These are phyloP conservation scores for Basipetospora chlamydospora DNA, from an alignment of 2,329 filamentous ascomycete genomes.

Conservation along the genomic window DNA sequence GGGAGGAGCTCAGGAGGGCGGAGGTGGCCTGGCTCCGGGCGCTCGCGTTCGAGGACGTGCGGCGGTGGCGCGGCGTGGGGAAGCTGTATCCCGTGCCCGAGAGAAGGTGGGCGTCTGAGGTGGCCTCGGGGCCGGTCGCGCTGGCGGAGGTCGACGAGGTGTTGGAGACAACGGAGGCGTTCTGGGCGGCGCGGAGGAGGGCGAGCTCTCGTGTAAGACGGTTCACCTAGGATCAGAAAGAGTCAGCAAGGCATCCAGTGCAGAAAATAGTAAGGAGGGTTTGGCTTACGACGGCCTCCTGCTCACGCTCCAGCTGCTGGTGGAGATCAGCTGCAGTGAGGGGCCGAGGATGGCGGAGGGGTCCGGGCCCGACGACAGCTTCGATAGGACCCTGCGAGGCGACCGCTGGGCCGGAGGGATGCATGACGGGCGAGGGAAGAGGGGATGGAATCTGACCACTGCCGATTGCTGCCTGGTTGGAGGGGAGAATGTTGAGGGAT, in stretches of 20 bases:
- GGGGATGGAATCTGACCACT: conserved; percentile 13
- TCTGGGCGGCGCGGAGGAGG: conserved; percentile 58
- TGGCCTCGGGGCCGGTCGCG: conserved; percentile 32
- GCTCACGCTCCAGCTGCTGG: conserved; percentile 81
- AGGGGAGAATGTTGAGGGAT: conserved; percentile 41
- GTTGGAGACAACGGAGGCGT: conserved; percentile 51
- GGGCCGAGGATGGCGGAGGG: conserved; percentile 72
- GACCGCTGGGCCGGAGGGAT: conserved; percentile 16
- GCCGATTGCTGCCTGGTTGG: conserved; percentile 33
- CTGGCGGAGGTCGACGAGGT: conserved; percentile 46
- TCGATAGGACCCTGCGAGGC: conserved; percentile 19
- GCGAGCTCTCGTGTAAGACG: conserved; percentile 80
- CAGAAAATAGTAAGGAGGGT: not conserved
- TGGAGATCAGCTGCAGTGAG: conserved; percentile 83
- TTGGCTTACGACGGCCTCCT: conserved; percentile 69
- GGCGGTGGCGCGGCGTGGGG: conserved; percentile 39
- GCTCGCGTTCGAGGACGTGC: conserved; percentile 43
- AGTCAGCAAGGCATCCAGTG: too few species aligned
- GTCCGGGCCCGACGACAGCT: conserved; percentile 47
- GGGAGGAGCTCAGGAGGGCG: conserved; percentile 18
- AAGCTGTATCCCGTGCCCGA: conserved; percentile 44
- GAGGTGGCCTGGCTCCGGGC: conserved; percentile 34
- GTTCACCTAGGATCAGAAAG: conserved; percentile 51
- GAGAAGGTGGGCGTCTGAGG: conserved; percentile 36
- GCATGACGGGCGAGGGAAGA: conserved; percentile 18